phyloP scores from a whole-genome alignment of 148 eudicot species.

The Gaultheria prostrata region DNA sequence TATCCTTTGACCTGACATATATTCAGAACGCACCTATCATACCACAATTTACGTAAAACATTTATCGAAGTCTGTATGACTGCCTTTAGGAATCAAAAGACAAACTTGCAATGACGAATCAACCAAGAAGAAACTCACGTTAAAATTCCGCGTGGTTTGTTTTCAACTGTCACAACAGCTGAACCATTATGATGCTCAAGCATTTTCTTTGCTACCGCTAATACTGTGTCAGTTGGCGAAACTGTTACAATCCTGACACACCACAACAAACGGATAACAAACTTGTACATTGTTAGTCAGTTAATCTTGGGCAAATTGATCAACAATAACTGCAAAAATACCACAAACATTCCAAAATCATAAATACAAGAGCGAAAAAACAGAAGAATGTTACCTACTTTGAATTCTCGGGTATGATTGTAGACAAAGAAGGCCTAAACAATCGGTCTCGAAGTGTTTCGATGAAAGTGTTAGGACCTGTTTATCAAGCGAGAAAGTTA shows the following conservation, averaged over 20 bases:
- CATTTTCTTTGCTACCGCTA: constrained; percentile 77
- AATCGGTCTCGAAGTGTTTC: constrained; percentile 79
- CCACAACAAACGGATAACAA: not conserved
- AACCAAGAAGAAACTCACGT: constrained; percentile 53
- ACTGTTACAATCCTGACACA: constrained; percentile 70
- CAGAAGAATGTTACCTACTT: constrained; percentile 84
- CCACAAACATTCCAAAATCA: not conserved
- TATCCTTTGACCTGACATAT: constrained; percentile 76
- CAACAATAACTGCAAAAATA: not conserved
- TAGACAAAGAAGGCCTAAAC: constrained; percentile 86
- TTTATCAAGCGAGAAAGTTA: constrained; percentile 12
- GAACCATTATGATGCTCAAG: constrained; percentile 58
- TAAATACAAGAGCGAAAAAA: not conserved
- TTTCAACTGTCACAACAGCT: constrained; percentile 69
- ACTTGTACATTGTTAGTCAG: not conserved
- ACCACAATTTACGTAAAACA: not conserved
- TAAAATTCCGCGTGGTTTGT: constrained; percentile 79
- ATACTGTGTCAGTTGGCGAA: constrained; percentile 82
- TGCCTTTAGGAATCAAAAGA: not conserved
- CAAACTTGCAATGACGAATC: not conserved
- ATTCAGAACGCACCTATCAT: not conserved
- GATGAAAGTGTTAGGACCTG: constrained; percentile 81
- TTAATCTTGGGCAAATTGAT: not conserved
- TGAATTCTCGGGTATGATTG: constrained; percentile 81
- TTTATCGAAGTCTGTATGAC: not conserved